A percentile compares a stretch with the other conserved stretches of the same genome.
Evolutionary conservation across 768 basidiomycete species (phyloP).

Genomic region (Hygrophoropsis aurantiaca): DNA sequence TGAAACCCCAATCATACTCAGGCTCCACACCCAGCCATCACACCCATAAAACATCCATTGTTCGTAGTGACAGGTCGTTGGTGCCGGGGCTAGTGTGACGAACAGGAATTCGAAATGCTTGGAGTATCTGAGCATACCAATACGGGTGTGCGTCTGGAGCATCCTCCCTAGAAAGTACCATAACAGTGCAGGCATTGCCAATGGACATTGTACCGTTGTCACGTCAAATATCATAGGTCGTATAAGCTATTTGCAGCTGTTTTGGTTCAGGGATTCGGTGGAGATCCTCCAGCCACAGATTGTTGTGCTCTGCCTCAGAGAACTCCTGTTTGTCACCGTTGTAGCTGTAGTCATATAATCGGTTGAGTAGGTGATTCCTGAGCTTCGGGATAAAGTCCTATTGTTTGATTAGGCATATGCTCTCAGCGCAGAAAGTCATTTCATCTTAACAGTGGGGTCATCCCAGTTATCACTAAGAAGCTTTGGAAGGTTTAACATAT

Average conservation of each 20-base stretch:
- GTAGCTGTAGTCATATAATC: not conserved
- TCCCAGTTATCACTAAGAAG: too few species aligned
- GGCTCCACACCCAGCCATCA: conserved; percentile 17
- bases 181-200: conserved; percentile 4
- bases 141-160: conserved; percentile 7
- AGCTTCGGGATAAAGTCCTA: not conserved
- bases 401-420: too few species aligned
- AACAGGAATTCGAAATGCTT: conserved; percentile 12
- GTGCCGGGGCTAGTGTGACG: not conserved
- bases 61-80: not conserved
- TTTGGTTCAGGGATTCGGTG: not conserved
- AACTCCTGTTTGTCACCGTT: not conserved
- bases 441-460: too few species aligned
- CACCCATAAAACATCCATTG: conserved; percentile 23
- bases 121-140: conserved; percentile 21
- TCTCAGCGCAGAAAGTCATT: not conserved
- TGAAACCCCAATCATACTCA: conserved; percentile 7
- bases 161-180: conserved; percentile 6
- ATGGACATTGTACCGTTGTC: conserved; percentile 7
- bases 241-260: conserved; percentile 7
- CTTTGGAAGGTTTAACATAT: too few species aligned
- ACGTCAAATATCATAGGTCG: conserved; percentile 15
- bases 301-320: not conserved
- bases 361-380: not conserved
- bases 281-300: not conserved